Conservation (phyloP, 140 eudicot species). For the Anethum foeniculum region DNA sequence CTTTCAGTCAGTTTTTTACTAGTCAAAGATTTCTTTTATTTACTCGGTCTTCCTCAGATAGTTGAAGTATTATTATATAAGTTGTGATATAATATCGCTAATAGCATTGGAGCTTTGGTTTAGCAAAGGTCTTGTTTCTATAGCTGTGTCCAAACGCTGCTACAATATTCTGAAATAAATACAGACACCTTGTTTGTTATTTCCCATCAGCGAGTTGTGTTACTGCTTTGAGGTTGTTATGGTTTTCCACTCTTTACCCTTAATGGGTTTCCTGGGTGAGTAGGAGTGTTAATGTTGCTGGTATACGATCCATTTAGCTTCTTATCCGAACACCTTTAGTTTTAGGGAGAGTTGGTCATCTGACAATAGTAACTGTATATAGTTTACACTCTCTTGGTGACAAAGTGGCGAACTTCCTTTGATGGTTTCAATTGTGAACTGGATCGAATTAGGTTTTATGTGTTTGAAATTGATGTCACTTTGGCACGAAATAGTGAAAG, state of each 20-base stretch:
- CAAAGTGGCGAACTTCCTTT: background rate
- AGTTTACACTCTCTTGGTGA: background rate
- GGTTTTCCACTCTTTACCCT: background rate
- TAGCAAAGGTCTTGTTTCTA: background rate
- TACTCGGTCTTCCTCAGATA: background rate
- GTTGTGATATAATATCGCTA: background rate
- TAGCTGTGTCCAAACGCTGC: background rate
- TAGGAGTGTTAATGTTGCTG: background rate
- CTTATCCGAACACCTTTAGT: background rate
- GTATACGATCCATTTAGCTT: background rate
- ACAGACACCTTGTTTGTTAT: background rate
- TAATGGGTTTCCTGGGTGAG: background rate
- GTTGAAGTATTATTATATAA: background rate
- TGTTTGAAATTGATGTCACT: background rate
- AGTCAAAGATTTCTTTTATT: background rate
- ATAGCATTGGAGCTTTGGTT: background rate
- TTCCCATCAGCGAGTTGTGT: background rate
- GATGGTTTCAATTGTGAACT: background rate
- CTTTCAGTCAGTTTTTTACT: background rate
- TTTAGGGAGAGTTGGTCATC: background rate
- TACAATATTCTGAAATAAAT: background rate
- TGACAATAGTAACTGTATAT: background rate
- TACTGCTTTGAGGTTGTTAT: background rate
- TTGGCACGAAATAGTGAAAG: background rate
- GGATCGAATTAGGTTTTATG: background rate